Evolutionary conservation across 1,139 yeast species (phyloP).

Genomic region (Wickerhamiella pararugosa): DNA sequence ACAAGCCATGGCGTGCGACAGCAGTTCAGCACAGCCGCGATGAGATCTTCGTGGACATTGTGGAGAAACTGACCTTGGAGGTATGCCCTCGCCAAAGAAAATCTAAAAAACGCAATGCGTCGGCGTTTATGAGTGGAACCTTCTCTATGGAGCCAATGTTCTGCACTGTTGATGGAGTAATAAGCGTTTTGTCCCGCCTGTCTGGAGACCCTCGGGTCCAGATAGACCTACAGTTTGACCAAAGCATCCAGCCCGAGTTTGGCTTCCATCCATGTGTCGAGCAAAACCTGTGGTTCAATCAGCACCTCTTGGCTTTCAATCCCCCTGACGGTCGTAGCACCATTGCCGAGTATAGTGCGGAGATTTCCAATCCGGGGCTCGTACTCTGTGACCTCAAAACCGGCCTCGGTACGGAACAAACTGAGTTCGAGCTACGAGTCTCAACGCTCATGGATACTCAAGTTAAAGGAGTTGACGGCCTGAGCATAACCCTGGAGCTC

Average conservation of each 20-base stretch:
- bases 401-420: slow-evolving; percentile 42
- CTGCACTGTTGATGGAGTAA: slow-evolving; percentile 50
- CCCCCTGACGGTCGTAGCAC: slow-evolving; percentile 81
- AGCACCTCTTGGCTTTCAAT: slow-evolving; percentile 40
- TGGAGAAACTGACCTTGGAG: slow-evolving; percentile 41
- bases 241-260: not conserved
- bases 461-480: slow-evolving; percentile 42
- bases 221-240: slow-evolving; percentile 31
- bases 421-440: slow-evolving; percentile 65
- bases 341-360: slow-evolving; percentile 50
- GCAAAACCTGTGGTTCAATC: slow-evolving; percentile 20
- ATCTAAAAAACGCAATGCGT: not conserved
- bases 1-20: slow-evolving; percentile 60
- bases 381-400: slow-evolving; percentile 45
- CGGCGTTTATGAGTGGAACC: slow-evolving; percentile 11
- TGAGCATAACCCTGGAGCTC: slow-evolving; percentile 38
- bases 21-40: slow-evolving; percentile 54
- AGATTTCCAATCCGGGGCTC: slow-evolving; percentile 37
- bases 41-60: slow-evolving; percentile 68
- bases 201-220: slow-evolving; percentile 65
- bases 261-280: slow-evolving; percentile 44
- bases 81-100: slow-evolving; percentile 16
- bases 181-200: slow-evolving; percentile 50
- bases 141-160: slow-evolving; percentile 29
- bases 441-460: slow-evolving; percentile 36